These are phyloP conservation scores for Biscogniauxia sp. DNA, from an alignment of 2,329 filamentous ascomycete genomes.

Conservation along the genomic window DNA sequence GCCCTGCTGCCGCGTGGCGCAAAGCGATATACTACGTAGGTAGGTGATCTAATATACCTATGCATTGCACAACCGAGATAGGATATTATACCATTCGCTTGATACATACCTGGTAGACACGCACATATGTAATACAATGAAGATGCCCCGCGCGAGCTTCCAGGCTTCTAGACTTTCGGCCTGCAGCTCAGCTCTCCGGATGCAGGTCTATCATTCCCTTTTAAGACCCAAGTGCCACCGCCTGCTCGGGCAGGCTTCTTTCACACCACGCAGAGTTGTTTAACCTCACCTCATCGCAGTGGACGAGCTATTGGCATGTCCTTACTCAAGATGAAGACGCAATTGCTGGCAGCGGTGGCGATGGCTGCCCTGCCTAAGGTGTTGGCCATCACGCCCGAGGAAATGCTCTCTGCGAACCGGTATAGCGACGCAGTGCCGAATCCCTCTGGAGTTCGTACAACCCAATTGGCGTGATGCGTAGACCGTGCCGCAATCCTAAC, in stretches of 20 bases:
- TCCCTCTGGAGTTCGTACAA: conserved; percentile 31
- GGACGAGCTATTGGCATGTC: neutral
- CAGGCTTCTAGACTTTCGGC: neutral
- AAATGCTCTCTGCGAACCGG: conserved; percentile 33
- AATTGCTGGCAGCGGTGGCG: conserved; percentile 23
- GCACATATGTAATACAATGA: too few species aligned
- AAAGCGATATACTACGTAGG: too few species aligned
- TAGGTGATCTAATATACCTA: neutral
- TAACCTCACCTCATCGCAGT: neutral
- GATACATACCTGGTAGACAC: neutral
- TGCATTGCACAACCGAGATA: neutral
- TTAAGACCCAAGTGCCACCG: neutral
- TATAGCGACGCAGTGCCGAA: conserved; percentile 33
- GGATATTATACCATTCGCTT: neutral
- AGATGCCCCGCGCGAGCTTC: neutral
- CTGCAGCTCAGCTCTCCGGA: neutral
- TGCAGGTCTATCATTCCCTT: neutral
- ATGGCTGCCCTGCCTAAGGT: conserved; percentile 27
- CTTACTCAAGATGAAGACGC: conserved; percentile 27
- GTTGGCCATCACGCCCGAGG: conserved; percentile 31
- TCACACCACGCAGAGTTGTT: neutral
- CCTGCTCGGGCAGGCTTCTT: neutral
- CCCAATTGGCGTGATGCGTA: neutral
- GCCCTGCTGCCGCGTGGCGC: neutral
- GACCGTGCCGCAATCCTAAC: neutral